Base-by-base conservation (phyloP, 1,139 yeast genomes). In the Arxiozyma bovina region DNA sequence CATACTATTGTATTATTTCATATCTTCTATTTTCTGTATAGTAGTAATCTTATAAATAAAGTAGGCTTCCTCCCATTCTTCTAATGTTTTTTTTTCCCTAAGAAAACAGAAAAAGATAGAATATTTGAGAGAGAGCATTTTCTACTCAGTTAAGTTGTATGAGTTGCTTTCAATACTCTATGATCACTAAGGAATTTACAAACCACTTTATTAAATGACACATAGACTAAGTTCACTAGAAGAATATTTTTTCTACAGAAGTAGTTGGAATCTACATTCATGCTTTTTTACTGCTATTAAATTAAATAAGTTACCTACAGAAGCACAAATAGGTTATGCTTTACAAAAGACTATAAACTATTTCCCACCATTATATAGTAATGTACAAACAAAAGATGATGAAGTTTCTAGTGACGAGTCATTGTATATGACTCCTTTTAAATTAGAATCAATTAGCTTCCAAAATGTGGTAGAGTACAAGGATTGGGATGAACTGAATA, bases 201-300 rank as follows among this genome's bases (percentile, higher is more conserved):
- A n/a, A 34, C 43, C 42, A 45, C n/a, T 42, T n/a, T 21, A 42
- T n/a, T n/a, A 7, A 30, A 46, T 46, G 49, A 20, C 49, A 8
- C 15, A 25, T 15, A 41, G 23, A 50, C 45, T 66, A 9, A 58
- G 62, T 1, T 56, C 64, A 1, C 41, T 64, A 8, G 69, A 67
- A 50, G 51, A 56, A 50, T 66, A 48, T 48, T 65, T 60, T 50
- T 63, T 58, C 45, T 42, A 57, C 27, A 60, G 69, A 55, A 62
- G 65, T 49, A 50, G 52, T 23, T 51, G 61, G 46, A 57, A 60
- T 20, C 45, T 65, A 18, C 66, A 63, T 54, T 60, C 69, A 8
- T 63, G 67, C 50, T 61, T 67, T 50, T 60, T 53, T 38, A 47
- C 64, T 0, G 64, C 61, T 0, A 47, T 66, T 11, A 53, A 57